These are phyloP conservation scores for Colletotrichum sp. DNA, from an alignment of 2,329 filamentous ascomycete genomes.

Conservation along the genomic window DNA sequence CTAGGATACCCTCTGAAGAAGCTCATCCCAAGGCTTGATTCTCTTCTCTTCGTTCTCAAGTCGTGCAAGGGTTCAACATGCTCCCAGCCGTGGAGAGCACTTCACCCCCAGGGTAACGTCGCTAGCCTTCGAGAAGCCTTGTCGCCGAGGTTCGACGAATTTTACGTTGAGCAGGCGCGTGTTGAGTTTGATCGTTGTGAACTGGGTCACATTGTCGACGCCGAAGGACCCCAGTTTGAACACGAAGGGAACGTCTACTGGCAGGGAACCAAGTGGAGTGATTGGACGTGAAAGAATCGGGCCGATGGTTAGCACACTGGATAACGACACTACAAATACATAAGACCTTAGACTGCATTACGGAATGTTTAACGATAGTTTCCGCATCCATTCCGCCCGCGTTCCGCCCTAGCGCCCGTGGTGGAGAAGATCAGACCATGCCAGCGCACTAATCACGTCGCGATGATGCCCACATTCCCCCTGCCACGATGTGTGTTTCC, in stretches of 20 bases:
- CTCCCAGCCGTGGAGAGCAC: constrained; percentile 56
- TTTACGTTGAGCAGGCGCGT: constrained; percentile 53
- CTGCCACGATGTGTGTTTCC: neutral
- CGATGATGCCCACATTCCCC: neutral
- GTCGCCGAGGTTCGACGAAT: constrained; percentile 49
- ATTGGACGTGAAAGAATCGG: constrained; percentile 26
- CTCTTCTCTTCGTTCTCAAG: constrained; percentile 64
- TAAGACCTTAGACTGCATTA: neutral
- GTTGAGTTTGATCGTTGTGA: constrained; percentile 60
- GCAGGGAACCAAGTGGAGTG: constrained; percentile 28
- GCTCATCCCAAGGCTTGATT: constrained; percentile 58
- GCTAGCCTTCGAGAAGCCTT: constrained; percentile 56
- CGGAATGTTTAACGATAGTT: neutral
- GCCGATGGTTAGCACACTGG: neutral
- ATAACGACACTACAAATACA: neutral
- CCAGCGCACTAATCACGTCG: neutral
- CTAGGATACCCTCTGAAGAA: constrained; percentile 40
- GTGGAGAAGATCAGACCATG: neutral
- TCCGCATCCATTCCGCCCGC: neutral
- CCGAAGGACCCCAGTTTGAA: constrained; percentile 57
- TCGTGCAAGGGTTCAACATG: constrained; percentile 60
- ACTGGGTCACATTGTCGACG: constrained; percentile 57
- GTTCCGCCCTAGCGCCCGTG: neutral
- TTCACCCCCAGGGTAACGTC: constrained; percentile 60
- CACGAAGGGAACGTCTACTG: constrained; percentile 28